Conservation (phyloP, 2,329 filamentous ascomycete species). For the Chaetomiaceae sp. region DNA sequence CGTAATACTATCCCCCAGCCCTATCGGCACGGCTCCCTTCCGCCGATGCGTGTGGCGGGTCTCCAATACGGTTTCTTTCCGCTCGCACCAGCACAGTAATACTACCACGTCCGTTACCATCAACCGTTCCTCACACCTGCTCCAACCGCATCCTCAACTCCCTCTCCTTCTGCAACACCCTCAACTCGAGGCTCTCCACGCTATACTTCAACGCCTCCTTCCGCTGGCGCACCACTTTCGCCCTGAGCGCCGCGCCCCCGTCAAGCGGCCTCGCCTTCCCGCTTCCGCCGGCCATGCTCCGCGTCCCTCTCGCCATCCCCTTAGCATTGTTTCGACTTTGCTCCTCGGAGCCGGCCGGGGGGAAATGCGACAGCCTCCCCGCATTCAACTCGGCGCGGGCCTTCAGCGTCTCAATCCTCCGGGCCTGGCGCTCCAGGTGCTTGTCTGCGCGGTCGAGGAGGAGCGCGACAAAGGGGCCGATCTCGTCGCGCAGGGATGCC, state of each 20-base stretch:
- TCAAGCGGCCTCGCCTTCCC: slow-evolving; percentile 43
- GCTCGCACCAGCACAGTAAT: no score
- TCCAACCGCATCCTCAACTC: slow-evolving; percentile 46
- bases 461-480: slow-evolving; percentile 77
- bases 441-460: slow-evolving; percentile 78
- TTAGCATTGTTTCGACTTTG: no score
- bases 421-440: slow-evolving; percentile 75
- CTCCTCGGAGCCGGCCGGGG: no score
- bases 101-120: no score
- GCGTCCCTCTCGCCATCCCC: no score
- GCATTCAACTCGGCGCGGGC: slow-evolving; percentile 80
- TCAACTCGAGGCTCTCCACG: slow-evolving; percentile 78
- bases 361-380: slow-evolving; percentile 50
- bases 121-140: slow-evolving; percentile 26
- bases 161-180: slow-evolving; percentile 71
- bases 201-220: slow-evolving; percentile 84
- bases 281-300: slow-evolving; percentile 19
- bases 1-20: no score
- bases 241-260: slow-evolving; percentile 47
- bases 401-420: slow-evolving; percentile 77
- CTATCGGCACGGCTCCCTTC: no score
- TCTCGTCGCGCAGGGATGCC: slow-evolving; percentile 78
- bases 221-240: slow-evolving; percentile 66
- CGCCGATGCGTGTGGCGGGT: no score
- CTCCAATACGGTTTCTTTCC: no score